Evolutionary conservation across 116 monocot species (phyloP).

Genomic region (Papilionanthe hybrid): DNA sequence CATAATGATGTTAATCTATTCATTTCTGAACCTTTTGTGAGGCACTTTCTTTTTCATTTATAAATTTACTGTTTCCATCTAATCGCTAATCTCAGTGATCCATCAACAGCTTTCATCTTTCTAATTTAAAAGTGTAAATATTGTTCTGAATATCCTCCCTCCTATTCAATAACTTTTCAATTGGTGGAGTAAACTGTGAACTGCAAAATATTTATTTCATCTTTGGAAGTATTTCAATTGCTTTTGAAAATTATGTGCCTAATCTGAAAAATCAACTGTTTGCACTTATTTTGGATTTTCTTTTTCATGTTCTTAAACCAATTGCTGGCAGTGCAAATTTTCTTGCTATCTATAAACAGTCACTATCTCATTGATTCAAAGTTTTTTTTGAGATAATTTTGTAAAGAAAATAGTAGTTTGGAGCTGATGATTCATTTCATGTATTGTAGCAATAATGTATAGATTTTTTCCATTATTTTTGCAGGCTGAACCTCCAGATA

Average conservation of each 20-base stretch:
- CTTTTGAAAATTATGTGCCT: background rate
- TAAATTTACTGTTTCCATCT: background rate
- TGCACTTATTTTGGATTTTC: background rate
- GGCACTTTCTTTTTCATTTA: background rate
- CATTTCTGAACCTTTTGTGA: background rate
- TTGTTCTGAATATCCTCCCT: background rate
- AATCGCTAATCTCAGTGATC: background rate
- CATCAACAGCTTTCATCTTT: background rate
- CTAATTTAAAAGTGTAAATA: background rate
- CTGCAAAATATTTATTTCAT: too few relatives aligned
- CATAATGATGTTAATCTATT: background rate
- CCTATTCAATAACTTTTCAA: too few relatives aligned
- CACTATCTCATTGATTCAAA: background rate
- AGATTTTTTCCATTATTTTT: background rate
- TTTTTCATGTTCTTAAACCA: background rate
- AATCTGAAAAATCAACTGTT: background rate
- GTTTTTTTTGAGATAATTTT: background rate
- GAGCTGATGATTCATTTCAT: background rate
- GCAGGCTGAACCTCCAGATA: conserved; percentile 95
- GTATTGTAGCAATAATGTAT: background rate
- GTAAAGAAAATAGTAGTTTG: background rate
- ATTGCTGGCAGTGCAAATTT: background rate
- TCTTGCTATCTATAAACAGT: background rate
- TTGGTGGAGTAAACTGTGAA: too few relatives aligned
- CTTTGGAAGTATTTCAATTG: too few relatives aligned